Evolutionary conservation across 495 filamentous ascomycete species (phyloP).

Genomic region (Aspergillus incahuasiensis): DNA sequence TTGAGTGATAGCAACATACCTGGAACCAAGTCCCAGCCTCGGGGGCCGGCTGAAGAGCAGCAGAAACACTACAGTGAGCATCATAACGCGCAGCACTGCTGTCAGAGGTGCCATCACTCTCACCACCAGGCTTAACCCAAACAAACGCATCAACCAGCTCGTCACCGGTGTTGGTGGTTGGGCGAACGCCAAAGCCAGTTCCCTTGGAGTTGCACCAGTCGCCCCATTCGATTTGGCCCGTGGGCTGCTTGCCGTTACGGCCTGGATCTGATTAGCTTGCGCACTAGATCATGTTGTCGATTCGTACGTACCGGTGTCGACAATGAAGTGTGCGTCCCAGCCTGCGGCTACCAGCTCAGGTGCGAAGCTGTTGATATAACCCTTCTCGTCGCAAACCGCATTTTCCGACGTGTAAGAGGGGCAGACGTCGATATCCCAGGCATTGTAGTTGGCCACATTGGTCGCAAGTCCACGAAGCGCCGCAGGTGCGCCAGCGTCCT

Average conservation of each 20-base stretch:
- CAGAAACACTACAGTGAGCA: constrained; percentile 61
- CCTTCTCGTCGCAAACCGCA: constrained; percentile 63
- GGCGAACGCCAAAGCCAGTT: constrained; percentile 69
- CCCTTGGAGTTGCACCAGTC: constrained; percentile 82
- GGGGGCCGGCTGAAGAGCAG: constrained; percentile 61
- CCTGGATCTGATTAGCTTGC: constrained; percentile 17
- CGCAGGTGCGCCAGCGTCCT: constrained; percentile 57
- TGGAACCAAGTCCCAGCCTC: constrained; percentile 79
- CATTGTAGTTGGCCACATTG: constrained; percentile 78
- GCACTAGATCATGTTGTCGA: not conserved
- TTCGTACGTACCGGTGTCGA: constrained; percentile 48
- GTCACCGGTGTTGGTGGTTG: constrained; percentile 58
- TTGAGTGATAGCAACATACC: constrained; percentile 26
- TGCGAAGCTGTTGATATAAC: constrained; percentile 62
- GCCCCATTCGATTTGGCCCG: constrained; percentile 62
- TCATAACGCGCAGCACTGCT: constrained; percentile 61
- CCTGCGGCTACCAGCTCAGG: constrained; percentile 56
- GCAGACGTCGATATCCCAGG: constrained; percentile 44
- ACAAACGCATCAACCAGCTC: constrained; percentile 69
- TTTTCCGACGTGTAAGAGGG: constrained; percentile 42
- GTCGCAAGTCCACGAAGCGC: constrained; percentile 69
- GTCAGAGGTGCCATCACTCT: constrained; percentile 73
- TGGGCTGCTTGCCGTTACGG: constrained; percentile 65
- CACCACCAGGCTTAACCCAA: constrained; percentile 82
- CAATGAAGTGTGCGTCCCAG: constrained; percentile 70